Conservation (phyloP, 805 yeast genomes). For the Yamadazyma philogaea region DNA sequence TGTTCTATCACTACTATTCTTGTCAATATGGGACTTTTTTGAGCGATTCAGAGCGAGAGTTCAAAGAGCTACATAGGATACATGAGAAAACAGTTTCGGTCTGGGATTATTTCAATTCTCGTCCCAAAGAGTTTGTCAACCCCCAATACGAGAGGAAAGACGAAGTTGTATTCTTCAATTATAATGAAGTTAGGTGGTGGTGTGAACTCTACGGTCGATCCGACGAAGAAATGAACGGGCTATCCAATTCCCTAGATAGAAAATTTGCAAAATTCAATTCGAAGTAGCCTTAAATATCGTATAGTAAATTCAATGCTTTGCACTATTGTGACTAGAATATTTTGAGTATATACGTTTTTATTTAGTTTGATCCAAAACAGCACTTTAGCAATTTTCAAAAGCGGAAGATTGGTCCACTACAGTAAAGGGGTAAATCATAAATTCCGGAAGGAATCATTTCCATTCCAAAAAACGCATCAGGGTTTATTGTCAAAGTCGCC, state of each 20-base stretch:
- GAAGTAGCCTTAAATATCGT: not conserved
- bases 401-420: no score
- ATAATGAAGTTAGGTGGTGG: conserved; percentile 80
- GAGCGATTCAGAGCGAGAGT: conserved; percentile 68
- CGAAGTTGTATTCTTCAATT: conserved; percentile 56
- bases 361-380: no score
- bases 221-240: conserved; percentile 52
- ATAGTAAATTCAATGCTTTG: not conserved
- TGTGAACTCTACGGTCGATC: conserved; percentile 74
- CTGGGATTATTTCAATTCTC: conserved; percentile 89
- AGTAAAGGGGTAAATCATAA: no score
- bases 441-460: not conserved
- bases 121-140: conserved; percentile 68
- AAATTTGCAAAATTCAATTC: conserved; percentile 40
- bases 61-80: conserved; percentile 34
- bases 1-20: conserved; percentile 84
- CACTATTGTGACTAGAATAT: not conserved
- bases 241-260: conserved; percentile 37
- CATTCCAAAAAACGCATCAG: no score
- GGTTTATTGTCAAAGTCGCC: not conserved
- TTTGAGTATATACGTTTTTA: no score
- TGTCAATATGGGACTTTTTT: conserved; percentile 94
- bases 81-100: conserved; percentile 63
- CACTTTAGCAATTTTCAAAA: no score
- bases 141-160: conserved; percentile 35